Evolutionary conservation across 495 filamentous ascomycete genomes (phyloP), one percentile per base, ranked within the genome.

Genomic region (Neurospora sp.): DNA sequence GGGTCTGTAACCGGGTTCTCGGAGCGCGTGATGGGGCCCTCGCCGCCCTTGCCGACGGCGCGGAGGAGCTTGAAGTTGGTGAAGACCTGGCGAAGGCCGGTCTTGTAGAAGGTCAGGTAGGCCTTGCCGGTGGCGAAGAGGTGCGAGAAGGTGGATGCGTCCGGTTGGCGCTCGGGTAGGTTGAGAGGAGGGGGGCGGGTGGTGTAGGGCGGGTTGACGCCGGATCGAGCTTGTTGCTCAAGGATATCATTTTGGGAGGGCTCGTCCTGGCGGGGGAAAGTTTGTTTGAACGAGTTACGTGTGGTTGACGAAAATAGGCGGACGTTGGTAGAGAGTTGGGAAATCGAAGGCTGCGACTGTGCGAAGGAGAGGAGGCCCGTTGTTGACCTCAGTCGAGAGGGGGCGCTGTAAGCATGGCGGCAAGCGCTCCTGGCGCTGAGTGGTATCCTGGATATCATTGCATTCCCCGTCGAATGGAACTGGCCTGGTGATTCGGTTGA

Each of bases 61-160:
- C 70, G 72, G 9, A 91, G 83, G 69, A 89, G 87, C n/a, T 83
- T 82, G 20, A 87, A 85, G 82, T 93, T 94, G 38, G 76, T 77
- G 73, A 82, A 84, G 72, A 97, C 89, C 71, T 90, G 88, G 75
- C 86, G 87, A 37, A 97, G 80, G 16, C 95, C 95, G 35, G 88
- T 87, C 80, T 96, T 97, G 88, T 97, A 98, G 87, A 98, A 98
- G 39, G 82, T 81, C 7, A 89, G 77, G 81, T 92, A 92, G 27
- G 88, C 84, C 71, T 88, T 88, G 66, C 89, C 91, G 5, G 84
- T 78, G 0, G 74, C 66, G 77, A 86, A 81, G 46, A 84, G 77
- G 82, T 91, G 84, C 1, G 10, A 73, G 76, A 88, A 76, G 39
- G 78, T 76, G 38, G 79, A 81, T 41, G 83, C 78, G 39, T 75